Base-by-base conservation (phyloP, 2,329 filamentous ascomycete genomes). In the Sporothrix curviconia region DNA sequence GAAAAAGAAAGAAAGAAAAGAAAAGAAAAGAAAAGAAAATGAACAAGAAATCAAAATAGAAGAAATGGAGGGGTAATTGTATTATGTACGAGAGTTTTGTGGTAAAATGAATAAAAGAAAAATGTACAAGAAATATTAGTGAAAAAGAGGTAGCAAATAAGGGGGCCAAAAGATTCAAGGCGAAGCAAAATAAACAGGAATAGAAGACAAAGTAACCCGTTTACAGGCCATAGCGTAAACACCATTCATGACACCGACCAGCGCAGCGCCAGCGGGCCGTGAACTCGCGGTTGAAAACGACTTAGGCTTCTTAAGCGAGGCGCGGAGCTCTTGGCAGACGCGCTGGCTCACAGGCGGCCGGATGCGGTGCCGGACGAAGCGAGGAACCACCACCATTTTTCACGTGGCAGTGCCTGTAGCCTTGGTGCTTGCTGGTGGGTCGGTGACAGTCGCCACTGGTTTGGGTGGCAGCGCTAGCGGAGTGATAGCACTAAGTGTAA, bases 161-260 rank as follows among this genome's bases (percentile, higher is more conserved):
- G 11, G 6, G 6, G 28, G 28, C 11, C 6, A 5, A 32, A 32
- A 32, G 6, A 32, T 6, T 11, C 28, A 32, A 11, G 11, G 11
- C 28, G 28, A 32, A 11, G 11, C 15, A 43, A 28, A 39, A 40
- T 68, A 79, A 58, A 80, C n/a, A n/a, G n/a, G n/a, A n/a, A n/a
- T n/a, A n/a, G n/a, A n/a, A n/a, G n/a, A n/a, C n/a, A n/a, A n/a
- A n/a, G n/a, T n/a, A n/a, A n/a, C n/a, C n/a, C n/a, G n/a, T n/a
- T n/a, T n/a, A n/a, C n/a, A n/a, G n/a, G 65, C 74, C 76, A 79
- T 59, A 78, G 72, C 34, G 77, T 72, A 60, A 80, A 79, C 40
- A 78, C 70, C 59, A 80, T n/a, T 67, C 76, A 79, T 78, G n/a
- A 81, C 76, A 34, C 70, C 72, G 1, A 75, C 72, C 8, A 81